Evolutionary conservation across 345 rosid genomes (phyloP).

Genomic region (Citrus trifoliata): DNA sequence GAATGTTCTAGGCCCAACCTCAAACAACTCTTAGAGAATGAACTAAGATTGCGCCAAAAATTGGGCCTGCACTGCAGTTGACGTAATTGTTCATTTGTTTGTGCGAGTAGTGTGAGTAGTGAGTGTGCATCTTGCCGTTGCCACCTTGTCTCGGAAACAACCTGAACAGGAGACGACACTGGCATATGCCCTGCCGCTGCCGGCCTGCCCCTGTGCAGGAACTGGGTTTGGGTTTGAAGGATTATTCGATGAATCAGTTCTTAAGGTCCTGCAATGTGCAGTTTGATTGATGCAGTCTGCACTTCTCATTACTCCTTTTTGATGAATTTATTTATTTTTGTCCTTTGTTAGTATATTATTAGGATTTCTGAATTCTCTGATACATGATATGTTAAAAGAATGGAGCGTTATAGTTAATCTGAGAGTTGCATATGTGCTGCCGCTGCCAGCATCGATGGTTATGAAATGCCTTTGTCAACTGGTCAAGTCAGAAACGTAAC

Average conservation of each 20-base stretch:
- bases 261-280: neutral
- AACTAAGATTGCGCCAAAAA: too few species aligned
- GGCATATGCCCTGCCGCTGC: neutral
- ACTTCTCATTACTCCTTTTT: neutral
- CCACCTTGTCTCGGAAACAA: neutral
- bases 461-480: neutral
- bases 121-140: neutral
- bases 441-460: constrained; percentile 2
- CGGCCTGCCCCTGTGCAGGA: neutral
- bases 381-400: neutral
- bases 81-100: too few species aligned
- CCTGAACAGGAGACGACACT: neutral
- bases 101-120: too few species aligned
- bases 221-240: neutral
- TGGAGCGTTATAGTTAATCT: neutral
- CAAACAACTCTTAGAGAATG: too few species aligned
- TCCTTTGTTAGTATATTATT: neutral
- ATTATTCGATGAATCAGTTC: neutral
- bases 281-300: neutral
- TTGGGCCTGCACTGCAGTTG: too few species aligned
- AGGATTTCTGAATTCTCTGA: neutral
- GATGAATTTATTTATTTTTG: neutral
- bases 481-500: neutral
- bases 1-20: too few species aligned
- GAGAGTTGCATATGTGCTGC: neutral